Evolutionary conservation across 495 filamentous ascomycete species (phyloP), one percentile per base, ranked within the genome.

Genomic region (Wilcoxina mikolae): DNA sequence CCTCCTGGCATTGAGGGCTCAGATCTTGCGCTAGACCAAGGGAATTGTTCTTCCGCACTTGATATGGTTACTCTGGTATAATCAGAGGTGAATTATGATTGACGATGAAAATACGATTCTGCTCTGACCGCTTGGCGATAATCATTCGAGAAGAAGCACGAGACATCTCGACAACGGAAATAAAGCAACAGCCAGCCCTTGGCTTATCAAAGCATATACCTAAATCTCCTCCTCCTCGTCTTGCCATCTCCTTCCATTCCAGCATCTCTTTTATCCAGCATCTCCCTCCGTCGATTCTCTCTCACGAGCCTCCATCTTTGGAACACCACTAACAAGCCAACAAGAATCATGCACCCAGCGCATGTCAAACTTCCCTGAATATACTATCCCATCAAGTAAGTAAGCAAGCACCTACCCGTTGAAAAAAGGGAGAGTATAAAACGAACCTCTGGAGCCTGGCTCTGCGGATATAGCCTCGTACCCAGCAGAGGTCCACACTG

Each of bases 401-500:
- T n/a, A n/a, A n/a, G n/a, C 38, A 85, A 70, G 15, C 67, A 69
- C 74, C 82, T 82, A 0, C 84, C 83, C 51, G 71, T 74, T n/a
- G 73, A 64, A 58, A 78, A 87, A n/a, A n/a, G n/a, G n/a, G n/a
- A n/a, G n/a, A n/a, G n/a, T n/a, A n/a, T n/a, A n/a, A n/a, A n/a
- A n/a, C n/a, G n/a, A n/a, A n/a, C n/a, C n/a, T 77, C 77, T 2
- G 84, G 84, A 1, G 61, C 68, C 25, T 85, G 74, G 1, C 54
- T 61, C 1, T 67, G 64, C 0, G 83, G 82, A 60, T 84, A 89
- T 2, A 85, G 50, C 33, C 82, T 76, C 4, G 82, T 85, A 0
- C 84, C 84, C 15, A 90, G 66, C 10, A 88, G 70, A 3, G 85
- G 84, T 1, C 83, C 79, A 53, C 75, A 76, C 60, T 90, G 85